Percentiles rank a stretch among this genome's conserved stretches.
Conservation (phyloP, 139 green algal genomes). For the Coelastrella sp. region DNA sequence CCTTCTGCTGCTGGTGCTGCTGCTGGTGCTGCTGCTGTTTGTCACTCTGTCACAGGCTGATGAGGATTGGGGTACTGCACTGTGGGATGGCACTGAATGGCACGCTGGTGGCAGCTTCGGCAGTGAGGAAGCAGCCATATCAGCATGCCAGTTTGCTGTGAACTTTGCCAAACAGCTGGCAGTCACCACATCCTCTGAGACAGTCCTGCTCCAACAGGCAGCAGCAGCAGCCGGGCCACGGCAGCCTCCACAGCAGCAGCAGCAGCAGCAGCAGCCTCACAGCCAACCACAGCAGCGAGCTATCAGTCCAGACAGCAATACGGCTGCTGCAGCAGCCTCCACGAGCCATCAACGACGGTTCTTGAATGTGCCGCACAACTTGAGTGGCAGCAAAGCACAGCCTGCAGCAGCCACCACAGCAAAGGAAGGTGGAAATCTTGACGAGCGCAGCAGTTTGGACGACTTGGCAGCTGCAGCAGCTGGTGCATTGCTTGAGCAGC, state of each 20-base stretch:
- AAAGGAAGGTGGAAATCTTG: neutral
- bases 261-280: neutral
- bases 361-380: neutral
- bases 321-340: neutral
- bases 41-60: neutral
- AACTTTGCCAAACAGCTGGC: slow-evolving; percentile 11
- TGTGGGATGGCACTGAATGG: slow-evolving; percentile 15
- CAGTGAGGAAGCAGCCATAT: neutral
- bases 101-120: slow-evolving; percentile 16
- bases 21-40: neutral
- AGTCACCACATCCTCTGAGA: neutral
- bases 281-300: neutral
- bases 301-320: neutral
- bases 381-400: neutral
- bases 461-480: slow-evolving; percentile 12
- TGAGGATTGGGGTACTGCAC: slow-evolving; percentile 15
- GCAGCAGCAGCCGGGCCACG: neutral
- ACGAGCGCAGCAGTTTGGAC: slow-evolving; percentile 9
- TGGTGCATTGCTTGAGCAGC: neutral
- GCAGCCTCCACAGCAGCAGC: neutral
- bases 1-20: no score
- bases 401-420: neutral
- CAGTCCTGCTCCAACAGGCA: neutral
- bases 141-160: slow-evolving; percentile 17
- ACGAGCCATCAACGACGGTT: neutral